Evolutionary conservation across 805 yeast genomes (phyloP), one percentile per base, ranked within the genome.

Genomic region (Barnettozyma californica): DNA sequence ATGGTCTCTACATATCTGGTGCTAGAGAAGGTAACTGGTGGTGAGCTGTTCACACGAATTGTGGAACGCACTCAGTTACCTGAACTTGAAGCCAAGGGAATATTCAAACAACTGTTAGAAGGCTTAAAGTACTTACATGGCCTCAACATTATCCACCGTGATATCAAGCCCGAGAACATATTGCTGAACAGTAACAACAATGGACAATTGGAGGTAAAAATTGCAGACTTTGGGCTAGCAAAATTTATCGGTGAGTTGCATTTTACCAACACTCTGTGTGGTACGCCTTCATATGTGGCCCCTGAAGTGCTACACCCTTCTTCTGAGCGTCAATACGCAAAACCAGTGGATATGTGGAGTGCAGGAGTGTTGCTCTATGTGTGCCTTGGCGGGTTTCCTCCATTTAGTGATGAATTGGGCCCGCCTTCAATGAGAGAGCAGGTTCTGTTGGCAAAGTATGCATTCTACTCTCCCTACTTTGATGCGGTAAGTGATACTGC

Each of bases 201-300:
- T 5, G 58, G 58, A 2, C 49, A 54, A 34, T 76, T 86, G 8
- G 67, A 68, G 50, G 89, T 87, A 9, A 87, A 87, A 60, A 84
- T 87, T 44, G 94, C 92, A 1, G 95, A 87, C 66, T 87, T 87
- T 66, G 97, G 97, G 0, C 54, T 78, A 16, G 78, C 81, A 1
- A 72, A 77, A 55, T 68, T 70, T 42, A 73, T 86, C 40, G 92
- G 92, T 7, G 89, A 84, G 56, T 67, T 80, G 53, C 78, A 81
- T 51, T 84, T 84, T 60, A 84, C 95, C 9, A 81, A 81, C 56
- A 87, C 95, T 0, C 65, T 87, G 37, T 87, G 95, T 67, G 95
- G 95, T 2, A 87, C 95, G 0, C 95, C 95, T 0, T 89, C 92
- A 0, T 87, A 87, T 60, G 94, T 87, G 18, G 94, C 94, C 0